A percentile compares a stretch with the other conserved stretches of the same genome.
phyloP scores from a whole-genome alignment of 2,329 filamentous ascomycete genomes.

The Colletotrichum horii region DNA sequence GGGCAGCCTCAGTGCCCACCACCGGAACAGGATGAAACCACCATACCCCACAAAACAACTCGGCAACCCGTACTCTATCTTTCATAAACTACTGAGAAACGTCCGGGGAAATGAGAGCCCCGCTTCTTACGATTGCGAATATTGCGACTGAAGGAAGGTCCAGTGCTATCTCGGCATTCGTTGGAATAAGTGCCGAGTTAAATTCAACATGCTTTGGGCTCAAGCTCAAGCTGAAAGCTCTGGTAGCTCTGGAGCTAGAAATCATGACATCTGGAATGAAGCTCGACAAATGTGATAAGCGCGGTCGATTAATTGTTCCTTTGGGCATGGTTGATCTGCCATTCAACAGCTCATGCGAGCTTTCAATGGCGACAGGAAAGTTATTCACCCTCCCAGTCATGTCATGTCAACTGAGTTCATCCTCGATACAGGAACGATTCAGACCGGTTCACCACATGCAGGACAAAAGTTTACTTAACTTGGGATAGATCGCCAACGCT shows the following conservation, averaged over 20 bases:
- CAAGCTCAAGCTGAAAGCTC: not conserved
- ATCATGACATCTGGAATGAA: not conserved
- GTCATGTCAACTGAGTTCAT: not conserved
- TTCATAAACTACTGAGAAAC: not conserved
- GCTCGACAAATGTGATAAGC: not conserved
- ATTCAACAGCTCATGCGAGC: not conserved
- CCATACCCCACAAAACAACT: not conserved
- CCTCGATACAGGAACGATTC: not conserved
- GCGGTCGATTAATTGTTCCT: not conserved
- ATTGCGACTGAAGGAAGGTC: not conserved
- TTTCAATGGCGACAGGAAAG: not conserved
- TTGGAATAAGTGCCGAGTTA: not conserved
- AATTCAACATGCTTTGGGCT: not conserved
- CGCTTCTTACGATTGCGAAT: not conserved
- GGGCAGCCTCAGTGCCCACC: not conserved
- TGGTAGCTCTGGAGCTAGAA: not conserved
- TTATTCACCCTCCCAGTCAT: not conserved
- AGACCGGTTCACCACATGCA: not conserved
- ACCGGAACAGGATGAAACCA: not conserved
- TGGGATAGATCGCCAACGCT: not conserved
- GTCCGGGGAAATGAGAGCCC: not conserved
- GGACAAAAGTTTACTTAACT: not conserved
- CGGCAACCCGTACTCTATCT: not conserved
- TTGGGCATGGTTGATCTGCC: not conserved
- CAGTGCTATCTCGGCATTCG: not conserved